phyloP scores from a whole-genome alignment of 257 asterid genomes.

The Solanum phureja region DNA sequence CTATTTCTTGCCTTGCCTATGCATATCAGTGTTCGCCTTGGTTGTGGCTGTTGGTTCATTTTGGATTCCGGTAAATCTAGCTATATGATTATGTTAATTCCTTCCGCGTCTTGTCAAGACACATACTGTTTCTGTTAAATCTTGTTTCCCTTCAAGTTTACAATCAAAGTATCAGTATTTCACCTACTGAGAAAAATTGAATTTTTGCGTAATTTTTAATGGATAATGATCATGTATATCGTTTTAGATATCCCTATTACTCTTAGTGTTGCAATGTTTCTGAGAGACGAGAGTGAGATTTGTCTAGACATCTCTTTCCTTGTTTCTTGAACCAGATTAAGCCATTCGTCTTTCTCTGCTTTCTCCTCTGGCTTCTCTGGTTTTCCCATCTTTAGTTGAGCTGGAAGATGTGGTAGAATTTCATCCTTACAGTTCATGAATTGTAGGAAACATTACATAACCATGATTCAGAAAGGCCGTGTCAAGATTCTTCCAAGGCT shows the following conservation, averaged over 20 bases:
- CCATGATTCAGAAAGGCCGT: slow-evolving; percentile 23
- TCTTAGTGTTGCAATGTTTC: not conserved
- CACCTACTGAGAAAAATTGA: not conserved
- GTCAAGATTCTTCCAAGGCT: slow-evolving; percentile 9
- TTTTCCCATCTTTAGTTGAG: not conserved
- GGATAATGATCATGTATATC: not conserved
- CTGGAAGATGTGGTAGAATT: not conserved
- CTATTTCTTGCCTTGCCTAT: slow-evolving; percentile 72
- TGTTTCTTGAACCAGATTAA: not conserved
- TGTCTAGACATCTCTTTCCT: not conserved
- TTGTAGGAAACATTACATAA: slow-evolving; percentile 73
- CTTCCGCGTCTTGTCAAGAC: not conserved
- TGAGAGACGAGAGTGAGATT: not conserved
- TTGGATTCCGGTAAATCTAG: slow-evolving; percentile 68
- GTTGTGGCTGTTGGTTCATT: slow-evolving; percentile 33
- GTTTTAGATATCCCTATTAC: not conserved
- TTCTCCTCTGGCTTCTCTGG: not conserved
- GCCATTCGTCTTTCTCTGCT: not conserved
- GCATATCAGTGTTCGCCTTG: slow-evolving; percentile 55
- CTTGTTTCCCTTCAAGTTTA: not conserved
- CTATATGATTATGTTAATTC: not conserved
- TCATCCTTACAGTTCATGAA: not conserved
- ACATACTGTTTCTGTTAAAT: not conserved
- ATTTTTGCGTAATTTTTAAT: not conserved
- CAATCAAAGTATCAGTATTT: not conserved